Evolutionary conservation across 768 basidiomycete species (phyloP), one percentile per base, ranked within the genome.

Genomic region (Auriscalpium orientale): DNA sequence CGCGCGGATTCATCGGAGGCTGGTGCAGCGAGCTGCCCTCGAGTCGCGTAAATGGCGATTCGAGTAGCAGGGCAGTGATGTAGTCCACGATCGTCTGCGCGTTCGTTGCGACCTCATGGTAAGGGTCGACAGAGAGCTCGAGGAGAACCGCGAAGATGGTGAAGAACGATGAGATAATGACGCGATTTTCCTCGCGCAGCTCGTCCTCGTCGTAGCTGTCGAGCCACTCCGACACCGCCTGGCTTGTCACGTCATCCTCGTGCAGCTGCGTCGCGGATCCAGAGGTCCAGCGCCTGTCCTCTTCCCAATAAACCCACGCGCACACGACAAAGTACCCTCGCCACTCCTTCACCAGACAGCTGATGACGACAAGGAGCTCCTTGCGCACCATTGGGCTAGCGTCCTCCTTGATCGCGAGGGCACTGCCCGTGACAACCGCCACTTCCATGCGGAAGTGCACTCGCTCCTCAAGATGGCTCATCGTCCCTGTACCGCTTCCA

Each of bases 341-440:
- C 91, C 95, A 98, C 68, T 98, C 95, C 68, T 93, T 89, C 38
- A 95, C 94, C 20, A 98, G 75, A 64, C 90, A 92, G 65, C 91
- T 94, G 55, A 98, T 84, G 40, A 98, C 78, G 40, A 98, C 81
- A 36, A 98, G 76, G 20, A 98, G 76, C 68, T 98, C 97, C 71
- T 97, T 97, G 56, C 95, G 77, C 11, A 95, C 95, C 86, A 97
- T 91, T 0, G 97, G 95, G 56, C 90, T 92, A 1, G 92, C 97
- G 67, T 99, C 97, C 54, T 91, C 91, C 68, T 91, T 89, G 53
- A 91, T 87, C 9, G 88, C 87, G 46, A 98, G 79, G 9, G 90
- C 85, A 2, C 91, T 89, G 21, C 89, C 90, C 11, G 91, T 95
- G 8, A 87, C 91, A 20, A 98, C 83, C 5, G 91, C 91, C 0